Evolutionary conservation across 306 rosid species (phyloP).

Genomic region (Abrus precatorius): DNA sequence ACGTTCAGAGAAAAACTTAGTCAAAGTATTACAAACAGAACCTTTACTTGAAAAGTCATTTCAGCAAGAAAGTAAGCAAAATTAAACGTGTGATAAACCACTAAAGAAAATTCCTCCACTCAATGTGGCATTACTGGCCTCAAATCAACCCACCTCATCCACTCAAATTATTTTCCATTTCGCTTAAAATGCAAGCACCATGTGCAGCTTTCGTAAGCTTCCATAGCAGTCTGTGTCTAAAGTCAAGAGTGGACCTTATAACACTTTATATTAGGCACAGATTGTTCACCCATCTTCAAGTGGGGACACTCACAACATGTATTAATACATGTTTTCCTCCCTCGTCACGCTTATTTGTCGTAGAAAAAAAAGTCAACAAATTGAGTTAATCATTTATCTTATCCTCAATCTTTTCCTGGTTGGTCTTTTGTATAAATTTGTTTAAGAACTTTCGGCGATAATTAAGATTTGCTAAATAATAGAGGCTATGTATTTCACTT

Average conservation of each 20-base stretch:
- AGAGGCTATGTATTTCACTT: neutral
- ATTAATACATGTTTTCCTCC: constrained; percentile 28
- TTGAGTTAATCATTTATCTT: constrained; percentile 42
- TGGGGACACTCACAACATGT: constrained; percentile 30
- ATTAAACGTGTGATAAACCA: neutral
- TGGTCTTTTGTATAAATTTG: neutral
- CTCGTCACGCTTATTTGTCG: constrained; percentile 17
- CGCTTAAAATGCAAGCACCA: constrained; percentile 46
- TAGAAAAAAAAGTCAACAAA: constrained; percentile 53
- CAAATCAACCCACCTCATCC: constrained; percentile 2
- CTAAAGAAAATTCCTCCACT: constrained; percentile 8
- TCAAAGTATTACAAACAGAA: constrained; percentile 17
- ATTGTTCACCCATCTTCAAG: constrained; percentile 42
- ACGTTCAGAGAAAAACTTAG: neutral
- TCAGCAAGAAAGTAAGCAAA: neutral
- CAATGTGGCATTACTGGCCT: neutral
- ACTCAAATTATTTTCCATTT: neutral
- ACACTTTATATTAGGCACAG: constrained; percentile 31
- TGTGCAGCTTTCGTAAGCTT: constrained; percentile 45
- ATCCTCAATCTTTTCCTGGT: neutral
- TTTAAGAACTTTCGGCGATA: neutral
- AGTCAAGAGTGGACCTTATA: constrained; percentile 59
- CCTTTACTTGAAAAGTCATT: neutral
- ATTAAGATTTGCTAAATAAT: neutral
- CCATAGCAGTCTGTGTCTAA: constrained; percentile 48